These are phyloP conservation scores for Lipomyces mesembrius DNA, from an alignment of 805 yeast species.

Conservation along the genomic window DNA sequence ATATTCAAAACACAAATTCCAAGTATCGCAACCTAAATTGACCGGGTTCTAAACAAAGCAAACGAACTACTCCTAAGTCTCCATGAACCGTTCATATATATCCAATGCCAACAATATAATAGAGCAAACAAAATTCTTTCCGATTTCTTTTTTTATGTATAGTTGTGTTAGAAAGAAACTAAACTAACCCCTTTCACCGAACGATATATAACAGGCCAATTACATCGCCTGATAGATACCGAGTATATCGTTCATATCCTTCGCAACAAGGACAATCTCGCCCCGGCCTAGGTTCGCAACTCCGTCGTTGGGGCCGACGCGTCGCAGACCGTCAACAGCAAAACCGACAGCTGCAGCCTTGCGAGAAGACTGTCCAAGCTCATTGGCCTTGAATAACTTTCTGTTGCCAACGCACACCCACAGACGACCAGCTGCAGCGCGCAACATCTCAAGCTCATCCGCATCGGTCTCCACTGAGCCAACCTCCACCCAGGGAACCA, in stretches of 20 bases:
- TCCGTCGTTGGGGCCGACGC: constrained; percentile 19
- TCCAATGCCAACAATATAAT: neutral
- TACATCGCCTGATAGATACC: constrained; percentile 24
- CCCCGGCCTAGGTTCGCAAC: constrained; percentile 5
- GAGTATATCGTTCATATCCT: constrained; percentile 19
- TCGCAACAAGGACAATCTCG: constrained; percentile 29
- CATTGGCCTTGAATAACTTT: constrained; percentile 19
- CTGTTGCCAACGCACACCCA: constrained; percentile 35
- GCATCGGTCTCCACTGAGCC: constrained; percentile 30
- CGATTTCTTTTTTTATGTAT: constrained; percentile 5
- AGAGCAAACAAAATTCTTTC: neutral
- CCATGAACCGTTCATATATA: neutral
- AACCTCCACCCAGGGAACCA: constrained; percentile 32
- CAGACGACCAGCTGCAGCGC: constrained; percentile 36
- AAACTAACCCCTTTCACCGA: neutral
- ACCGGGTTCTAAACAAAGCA: neutral
- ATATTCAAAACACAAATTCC: neutral
- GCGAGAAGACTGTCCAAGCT: constrained; percentile 16
- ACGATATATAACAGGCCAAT: neutral
- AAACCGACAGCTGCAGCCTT: constrained; percentile 13
- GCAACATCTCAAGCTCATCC: constrained; percentile 31
- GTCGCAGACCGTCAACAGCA: constrained; percentile 16
- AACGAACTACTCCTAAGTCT: neutral
- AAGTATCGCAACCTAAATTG: neutral
- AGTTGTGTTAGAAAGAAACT: constrained; percentile 3